phyloP scores from a whole-genome alignment of 345 rosid species.

The Stellera chamaejasme region DNA sequence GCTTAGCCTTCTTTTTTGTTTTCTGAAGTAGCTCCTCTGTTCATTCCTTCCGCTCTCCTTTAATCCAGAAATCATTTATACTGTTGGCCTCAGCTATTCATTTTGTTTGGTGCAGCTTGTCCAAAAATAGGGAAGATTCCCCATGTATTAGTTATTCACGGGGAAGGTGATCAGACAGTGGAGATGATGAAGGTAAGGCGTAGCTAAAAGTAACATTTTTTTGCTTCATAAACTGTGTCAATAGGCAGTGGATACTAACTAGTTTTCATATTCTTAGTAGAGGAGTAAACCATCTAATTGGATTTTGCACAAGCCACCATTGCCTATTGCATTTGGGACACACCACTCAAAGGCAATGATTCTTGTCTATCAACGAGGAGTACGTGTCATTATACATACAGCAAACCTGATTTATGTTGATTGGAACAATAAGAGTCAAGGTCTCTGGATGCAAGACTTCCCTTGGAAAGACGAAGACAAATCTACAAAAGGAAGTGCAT shows the following conservation, averaged over 20 bases:
- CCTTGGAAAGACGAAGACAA: conserved; percentile 79
- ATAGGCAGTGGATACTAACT: conserved; percentile 2
- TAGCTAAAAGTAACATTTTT: neutral
- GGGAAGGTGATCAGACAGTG: conserved; percentile 73
- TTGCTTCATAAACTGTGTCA: neutral
- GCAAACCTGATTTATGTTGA: conserved; percentile 87
- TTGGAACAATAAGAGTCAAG: conserved; percentile 98
- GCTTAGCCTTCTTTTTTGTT: too few species aligned
- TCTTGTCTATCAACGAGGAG: conserved; percentile 77
- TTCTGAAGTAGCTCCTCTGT: too few species aligned
- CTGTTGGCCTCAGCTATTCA: neutral
- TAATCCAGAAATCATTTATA: too few species aligned
- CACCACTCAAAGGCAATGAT: conserved; percentile 93
- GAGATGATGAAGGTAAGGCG: conserved; percentile 70
- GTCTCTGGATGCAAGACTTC: conserved; percentile 99
- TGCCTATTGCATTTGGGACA: conserved; percentile 87
- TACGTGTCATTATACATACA: conserved; percentile 81
- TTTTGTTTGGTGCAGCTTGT: conserved; percentile 45
- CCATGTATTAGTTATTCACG: conserved; percentile 77
- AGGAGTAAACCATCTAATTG: conserved; percentile 73
- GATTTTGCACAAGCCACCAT: conserved; percentile 83
- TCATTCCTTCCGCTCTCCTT: neutral
- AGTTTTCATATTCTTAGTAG: conserved; percentile 23
- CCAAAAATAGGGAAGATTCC: conserved; percentile 63
- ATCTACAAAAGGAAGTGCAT: conserved; percentile 39